Base-by-base conservation (phyloP, 371 early-diverging fungal genomes). In the Lichtheimia hyalospora region DNA sequence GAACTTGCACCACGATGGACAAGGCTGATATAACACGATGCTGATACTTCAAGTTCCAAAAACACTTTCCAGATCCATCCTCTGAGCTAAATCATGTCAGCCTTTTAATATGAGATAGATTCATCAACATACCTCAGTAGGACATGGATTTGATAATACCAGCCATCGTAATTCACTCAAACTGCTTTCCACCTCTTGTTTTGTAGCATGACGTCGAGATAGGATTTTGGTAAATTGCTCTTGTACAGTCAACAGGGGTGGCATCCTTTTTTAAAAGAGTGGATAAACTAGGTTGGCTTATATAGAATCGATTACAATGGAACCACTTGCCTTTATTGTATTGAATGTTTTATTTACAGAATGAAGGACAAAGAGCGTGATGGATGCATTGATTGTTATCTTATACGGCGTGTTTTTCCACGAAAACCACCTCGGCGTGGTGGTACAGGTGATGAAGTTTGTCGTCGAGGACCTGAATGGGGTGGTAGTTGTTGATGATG, bases 61-160 rank as follows among this genome's bases (percentile, higher is more conserved):
- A 96, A 75, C 2, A 91, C 66, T 60, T 94, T 95, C 96, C 96
- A 96, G 24, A 92, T 61, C 51, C 63, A 72, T 3, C 73, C 76
- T 8, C 89, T 75, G 16, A 75, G 41, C 60, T 69, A 39, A 3
- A n/a, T n/a, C n/a, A 18, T 49, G 21, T 0, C 4, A 12, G 18
- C 3, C n/a, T n/a, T n/a, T n/a, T n/a, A n/a, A n/a, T n/a, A n/a
- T n/a, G n/a, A n/a, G n/a, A n/a, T n/a, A n/a, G n/a, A n/a, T n/a
- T 49, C 14, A 49, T 20, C 5, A 20, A 41, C 24, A 34, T 5
- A 71, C 75, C 71, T 71, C 61, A 20, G 42, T 10, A 39, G 70
- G 64, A 56, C 66, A 64, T 1, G 68, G 28, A 46, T n/a, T 0
- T 0, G 63, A 16, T 23, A 70, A 59, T 3, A 75, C 48, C 2